Base-by-base conservation (phyloP, 805 yeast genomes). In the Cyberlindnera lachancei region DNA sequence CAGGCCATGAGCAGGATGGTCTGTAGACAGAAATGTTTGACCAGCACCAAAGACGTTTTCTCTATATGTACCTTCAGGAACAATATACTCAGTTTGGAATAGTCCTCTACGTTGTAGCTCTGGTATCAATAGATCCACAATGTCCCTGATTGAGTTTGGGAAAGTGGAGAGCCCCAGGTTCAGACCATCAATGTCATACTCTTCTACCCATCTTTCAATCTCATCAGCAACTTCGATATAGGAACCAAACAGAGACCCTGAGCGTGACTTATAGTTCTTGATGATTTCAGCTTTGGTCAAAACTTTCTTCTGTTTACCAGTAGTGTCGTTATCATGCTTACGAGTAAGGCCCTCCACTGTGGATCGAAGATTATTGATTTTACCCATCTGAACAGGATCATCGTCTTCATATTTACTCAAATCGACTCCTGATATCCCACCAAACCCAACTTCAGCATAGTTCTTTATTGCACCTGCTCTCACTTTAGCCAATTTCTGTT, bases 341-440 rank as follows among this genome's bases (percentile, higher is more conserved):
- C 50, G 52, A 29, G 49, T 40, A 18, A 27, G 37, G 18, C 46
- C 46, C 5, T 45, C 43, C 14, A 57, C 55, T 3, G 56, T 53
- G 7, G 51, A 42, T 17, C 56, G 40, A 23, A 58, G 60, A 27
- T 53, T 56, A 16, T 55, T 59, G 34, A 52, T 47, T 11, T 41
- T 50, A 38, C 46, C 61, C 25, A 52, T 44, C 23, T 59, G 53
- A 23, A 65, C 48, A 31, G 65, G 68, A 27, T 61, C 55, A 9
- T 63, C 66, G 67, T 68, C 18, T 56, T 62, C 67, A 62, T 58
- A 24, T 60, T 64, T 22, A 57, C 54, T 41, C 49, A 66, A 22
- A 60, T 51, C 70, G 22, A 61, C 48, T 5, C 70, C 70, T 7
- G 65, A 59, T 62, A 69, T 64, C 15, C 72, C 9, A 66, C 48